phyloP scores from a whole-genome alignment of 2,329 filamentous ascomycete genomes.

The Cercospora sp. region DNA sequence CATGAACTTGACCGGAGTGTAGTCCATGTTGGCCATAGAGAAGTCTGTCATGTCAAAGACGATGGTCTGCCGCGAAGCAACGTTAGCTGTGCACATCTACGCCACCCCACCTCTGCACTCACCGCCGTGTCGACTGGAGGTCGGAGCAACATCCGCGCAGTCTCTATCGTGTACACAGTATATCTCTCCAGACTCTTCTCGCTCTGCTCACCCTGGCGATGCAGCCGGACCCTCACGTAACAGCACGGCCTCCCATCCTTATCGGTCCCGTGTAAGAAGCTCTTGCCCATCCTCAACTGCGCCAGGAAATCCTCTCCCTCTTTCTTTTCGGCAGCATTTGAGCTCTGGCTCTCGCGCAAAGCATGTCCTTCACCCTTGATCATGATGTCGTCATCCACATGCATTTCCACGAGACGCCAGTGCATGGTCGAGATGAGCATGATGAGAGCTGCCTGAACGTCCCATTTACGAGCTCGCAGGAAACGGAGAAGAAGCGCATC shows the following conservation, averaged over 20 bases:
- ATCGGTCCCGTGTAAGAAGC: constrained; percentile 84
- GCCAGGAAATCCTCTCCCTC: constrained; percentile 73
- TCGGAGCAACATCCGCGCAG: constrained; percentile 76
- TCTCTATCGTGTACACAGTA: constrained; percentile 93
- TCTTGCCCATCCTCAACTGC: constrained; percentile 88
- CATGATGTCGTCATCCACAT: constrained; percentile 88
- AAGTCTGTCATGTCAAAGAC: constrained; percentile 97
- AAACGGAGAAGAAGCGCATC: constrained; percentile 82
- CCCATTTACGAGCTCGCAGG: constrained; percentile 89
- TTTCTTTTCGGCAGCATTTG: constrained; percentile 64
- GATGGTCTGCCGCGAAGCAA: constrained; percentile 62
- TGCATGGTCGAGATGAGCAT: constrained; percentile 95
- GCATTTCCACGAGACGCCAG: constrained; percentile 80
- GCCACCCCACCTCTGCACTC: constrained; percentile 45
- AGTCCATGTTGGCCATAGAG: constrained; percentile 96
- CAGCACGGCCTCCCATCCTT: constrained; percentile 84
- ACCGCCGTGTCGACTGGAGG: constrained; percentile 88
- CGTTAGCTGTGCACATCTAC: background rate
- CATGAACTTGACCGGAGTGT: constrained; percentile 96
- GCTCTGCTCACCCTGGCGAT: constrained; percentile 77
- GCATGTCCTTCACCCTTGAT: constrained; percentile 69
- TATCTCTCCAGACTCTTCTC: constrained; percentile 81
- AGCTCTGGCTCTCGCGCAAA: constrained; percentile 59
- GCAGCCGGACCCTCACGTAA: constrained; percentile 77
- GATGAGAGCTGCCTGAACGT: constrained; percentile 85